These are phyloP conservation scores for Penicillium sp. DNA, from an alignment of 2,329 filamentous ascomycete species.

Conservation along the genomic window DNA sequence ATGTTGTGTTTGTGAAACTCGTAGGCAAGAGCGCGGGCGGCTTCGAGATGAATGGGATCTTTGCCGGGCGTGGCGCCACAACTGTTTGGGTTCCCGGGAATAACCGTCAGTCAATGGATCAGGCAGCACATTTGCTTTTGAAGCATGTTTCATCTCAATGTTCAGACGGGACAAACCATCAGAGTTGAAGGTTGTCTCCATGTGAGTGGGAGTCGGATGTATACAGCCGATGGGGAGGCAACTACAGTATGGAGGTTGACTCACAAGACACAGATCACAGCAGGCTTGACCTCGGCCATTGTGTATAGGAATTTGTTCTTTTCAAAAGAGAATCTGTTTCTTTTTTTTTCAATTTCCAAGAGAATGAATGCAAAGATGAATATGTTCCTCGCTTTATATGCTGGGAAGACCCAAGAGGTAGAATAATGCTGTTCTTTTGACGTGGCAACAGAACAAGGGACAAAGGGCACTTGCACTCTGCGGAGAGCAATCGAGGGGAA, in stretches of 20 bases:
- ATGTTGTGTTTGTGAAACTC: conserved; percentile 72
- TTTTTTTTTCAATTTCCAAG: not conserved
- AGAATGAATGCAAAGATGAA: not conserved
- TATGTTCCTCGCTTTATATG: not conserved
- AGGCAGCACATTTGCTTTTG: conserved; percentile 3
- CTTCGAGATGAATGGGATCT: conserved; percentile 67
- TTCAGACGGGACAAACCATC: no score
- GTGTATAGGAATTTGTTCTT: not conserved
- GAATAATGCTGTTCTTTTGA: not conserved
- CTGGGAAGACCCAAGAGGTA: no score
- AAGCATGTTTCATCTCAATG: no score
- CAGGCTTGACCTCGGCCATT: conserved; percentile 33
- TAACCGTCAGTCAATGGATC: not conserved
- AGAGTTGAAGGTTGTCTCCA: not conserved
- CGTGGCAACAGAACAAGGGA: not conserved
- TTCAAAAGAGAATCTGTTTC: not conserved
- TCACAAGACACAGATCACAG: conserved; percentile 84
- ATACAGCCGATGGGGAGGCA: not conserved
- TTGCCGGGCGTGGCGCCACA: conserved; percentile 76
- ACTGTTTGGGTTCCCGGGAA: conserved; percentile 36
- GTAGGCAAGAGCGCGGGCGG: conserved; percentile 68
- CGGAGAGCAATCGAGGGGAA: not conserved
- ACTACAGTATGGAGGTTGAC: conserved; percentile 15
- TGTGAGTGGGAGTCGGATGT: not conserved
- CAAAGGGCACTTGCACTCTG: not conserved